These are phyloP conservation scores for Fusarium proliferatum DNA, from an alignment of 2,329 filamentous ascomycete species.

Conservation along the genomic window DNA sequence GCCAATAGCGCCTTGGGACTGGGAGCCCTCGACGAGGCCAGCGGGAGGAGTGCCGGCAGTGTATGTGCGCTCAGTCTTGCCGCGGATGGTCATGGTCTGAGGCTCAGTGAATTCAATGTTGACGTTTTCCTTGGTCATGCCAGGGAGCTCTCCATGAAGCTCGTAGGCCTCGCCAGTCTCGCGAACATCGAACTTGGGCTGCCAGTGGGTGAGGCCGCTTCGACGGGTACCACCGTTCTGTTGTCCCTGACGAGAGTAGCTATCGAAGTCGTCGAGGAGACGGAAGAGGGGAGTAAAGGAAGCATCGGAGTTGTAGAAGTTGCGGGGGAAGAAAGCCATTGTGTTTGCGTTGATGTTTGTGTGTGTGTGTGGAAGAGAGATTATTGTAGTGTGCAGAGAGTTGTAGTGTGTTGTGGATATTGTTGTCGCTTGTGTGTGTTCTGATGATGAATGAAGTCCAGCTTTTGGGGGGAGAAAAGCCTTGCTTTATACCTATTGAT, in stretches of 20 bases:
- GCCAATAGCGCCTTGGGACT: constrained; percentile 53
- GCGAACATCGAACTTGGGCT: constrained; percentile 81
- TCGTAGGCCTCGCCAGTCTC: constrained; percentile 77
- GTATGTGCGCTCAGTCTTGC: constrained; percentile 73
- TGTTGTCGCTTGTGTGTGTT: constrained; percentile 35
- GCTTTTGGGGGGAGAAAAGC: constrained; percentile 13
- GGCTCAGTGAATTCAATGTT: constrained; percentile 82
- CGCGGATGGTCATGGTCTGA: constrained; percentile 77
- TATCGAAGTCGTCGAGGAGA: constrained; percentile 72
- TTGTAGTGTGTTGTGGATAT: constrained; percentile 7
- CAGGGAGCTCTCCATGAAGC: constrained; percentile 83
- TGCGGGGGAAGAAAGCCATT: constrained; percentile 71
- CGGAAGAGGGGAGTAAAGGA: constrained; percentile 72
- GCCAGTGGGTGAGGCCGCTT: constrained; percentile 65
- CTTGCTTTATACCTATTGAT: constrained; percentile 48
- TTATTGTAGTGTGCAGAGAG: constrained; percentile 40
- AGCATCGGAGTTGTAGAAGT: constrained; percentile 60
- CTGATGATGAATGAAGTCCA: constrained; percentile 42
- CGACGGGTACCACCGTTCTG: constrained; percentile 37
- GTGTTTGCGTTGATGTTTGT: constrained; percentile 49
- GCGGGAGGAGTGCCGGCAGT: constrained; percentile 64
- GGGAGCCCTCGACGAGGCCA: constrained; percentile 58
- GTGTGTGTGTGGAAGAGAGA: constrained; percentile 35
- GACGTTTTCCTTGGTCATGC: constrained; percentile 78
- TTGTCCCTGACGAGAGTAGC: constrained; percentile 58